phyloP scores from a whole-genome alignment of 2,329 filamentous ascomycete genomes.

The Arachnomyces sp. region DNA sequence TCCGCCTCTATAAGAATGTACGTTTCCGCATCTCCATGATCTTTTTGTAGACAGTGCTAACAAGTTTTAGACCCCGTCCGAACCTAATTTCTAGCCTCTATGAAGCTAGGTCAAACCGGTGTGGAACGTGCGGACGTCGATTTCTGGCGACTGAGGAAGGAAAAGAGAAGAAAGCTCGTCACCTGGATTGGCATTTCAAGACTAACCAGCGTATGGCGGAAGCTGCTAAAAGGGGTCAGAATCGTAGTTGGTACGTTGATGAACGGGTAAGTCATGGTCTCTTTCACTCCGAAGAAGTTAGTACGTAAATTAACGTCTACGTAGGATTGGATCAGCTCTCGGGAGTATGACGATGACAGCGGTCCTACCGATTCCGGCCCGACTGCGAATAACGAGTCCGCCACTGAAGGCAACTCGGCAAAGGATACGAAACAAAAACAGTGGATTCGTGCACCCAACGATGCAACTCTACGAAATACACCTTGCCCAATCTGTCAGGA shows the following conservation, averaged over 20 bases:
- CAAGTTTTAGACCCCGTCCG: constrained; percentile 56
- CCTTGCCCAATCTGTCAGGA: constrained; percentile 94
- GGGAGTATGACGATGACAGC: constrained; percentile 65
- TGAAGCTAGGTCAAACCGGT: constrained; percentile 75
- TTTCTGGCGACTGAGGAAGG: constrained; percentile 73
- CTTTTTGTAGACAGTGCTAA: neutral
- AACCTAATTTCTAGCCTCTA: constrained; percentile 69
- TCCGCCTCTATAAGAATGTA: constrained; percentile 67
- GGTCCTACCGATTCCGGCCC: constrained; percentile 35
- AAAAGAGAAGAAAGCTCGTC: constrained; percentile 75
- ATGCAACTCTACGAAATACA: constrained; percentile 64
- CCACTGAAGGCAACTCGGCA: constrained; percentile 31
- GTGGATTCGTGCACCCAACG: constrained; percentile 78
- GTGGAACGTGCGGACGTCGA: constrained; percentile 82
- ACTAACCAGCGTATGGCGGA: constrained; percentile 86
- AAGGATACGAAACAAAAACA: constrained; percentile 55
- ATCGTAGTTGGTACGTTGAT: constrained; percentile 91
- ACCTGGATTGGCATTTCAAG: constrained; percentile 98
- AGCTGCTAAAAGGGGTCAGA: constrained; percentile 75
- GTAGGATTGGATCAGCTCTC: constrained; percentile 82
- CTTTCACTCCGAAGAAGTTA: neutral
- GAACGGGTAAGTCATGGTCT: constrained; percentile 56
- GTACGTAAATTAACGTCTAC: constrained; percentile 4
- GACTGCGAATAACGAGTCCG: constrained; percentile 33
- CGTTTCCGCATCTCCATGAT: constrained; percentile 25